Conservation (phyloP, 257 asterid species). For the Jasminum sambac region DNA sequence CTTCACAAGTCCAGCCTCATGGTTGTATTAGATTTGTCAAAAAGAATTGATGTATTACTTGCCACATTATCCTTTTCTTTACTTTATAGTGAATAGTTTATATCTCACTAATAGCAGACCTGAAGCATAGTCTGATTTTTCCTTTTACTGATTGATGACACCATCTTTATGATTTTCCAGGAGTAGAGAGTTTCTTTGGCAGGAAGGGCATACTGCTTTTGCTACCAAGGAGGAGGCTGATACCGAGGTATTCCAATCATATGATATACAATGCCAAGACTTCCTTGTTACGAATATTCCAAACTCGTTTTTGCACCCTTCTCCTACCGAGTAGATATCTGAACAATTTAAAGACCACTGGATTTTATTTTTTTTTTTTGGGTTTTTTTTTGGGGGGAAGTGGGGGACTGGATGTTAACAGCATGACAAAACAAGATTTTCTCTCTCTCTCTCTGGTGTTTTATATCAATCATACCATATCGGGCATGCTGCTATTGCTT, state of each 20-base stretch:
- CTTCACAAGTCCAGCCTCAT: background rate
- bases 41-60: background rate
- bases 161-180: constrained; percentile 38
- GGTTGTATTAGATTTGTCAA: background rate
- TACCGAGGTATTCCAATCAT: constrained; percentile 53
- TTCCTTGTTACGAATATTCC: background rate
- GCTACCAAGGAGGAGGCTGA: constrained; percentile 96
- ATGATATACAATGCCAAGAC: constrained; percentile 1
- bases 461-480: background rate
- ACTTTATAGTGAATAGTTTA: constrained; percentile 5
- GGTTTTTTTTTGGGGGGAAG: too few species aligned
- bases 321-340: background rate
- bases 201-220: constrained; percentile 98
- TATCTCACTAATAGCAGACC: background rate
- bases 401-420: background rate
- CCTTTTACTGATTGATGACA: constrained; percentile 18
- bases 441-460: background rate
- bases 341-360: background rate
- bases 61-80: background rate
- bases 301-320: background rate
- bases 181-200: constrained; percentile 99
- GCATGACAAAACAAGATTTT: background rate
- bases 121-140: background rate
- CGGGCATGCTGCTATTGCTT: background rate
- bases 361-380: too few species aligned